Percentiles rank a stretch among this genome's conserved stretches.
Conservation (phyloP, 2,329 filamentous ascomycete genomes). For the Aspergillus ochraceoroseus region DNA sequence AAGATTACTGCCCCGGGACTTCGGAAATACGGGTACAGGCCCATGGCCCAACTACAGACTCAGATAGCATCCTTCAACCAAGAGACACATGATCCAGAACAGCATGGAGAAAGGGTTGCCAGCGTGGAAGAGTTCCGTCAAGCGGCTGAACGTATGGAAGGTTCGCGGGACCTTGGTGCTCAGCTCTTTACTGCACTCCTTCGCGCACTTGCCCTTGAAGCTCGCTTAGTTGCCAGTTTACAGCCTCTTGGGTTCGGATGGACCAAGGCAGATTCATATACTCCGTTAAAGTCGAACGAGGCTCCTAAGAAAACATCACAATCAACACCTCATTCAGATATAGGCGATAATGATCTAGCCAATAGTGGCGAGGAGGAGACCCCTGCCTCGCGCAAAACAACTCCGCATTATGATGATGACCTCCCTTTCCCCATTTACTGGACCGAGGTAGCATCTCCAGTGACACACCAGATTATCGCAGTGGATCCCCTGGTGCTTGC, state of each 20-base stretch:
- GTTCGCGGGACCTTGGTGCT: conserved; percentile 80
- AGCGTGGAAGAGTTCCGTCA: conserved; percentile 63
- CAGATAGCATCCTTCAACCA: conserved; percentile 66
- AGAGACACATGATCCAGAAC: conserved; percentile 56
- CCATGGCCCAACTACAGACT: conserved; percentile 67
- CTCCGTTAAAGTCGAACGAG: conserved; percentile 31
- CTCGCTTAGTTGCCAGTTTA: conserved; percentile 75
- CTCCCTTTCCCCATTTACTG: conserved; percentile 85
- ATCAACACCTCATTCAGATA: conserved; percentile 7
- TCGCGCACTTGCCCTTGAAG: conserved; percentile 73
- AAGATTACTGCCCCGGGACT: conserved; percentile 70
- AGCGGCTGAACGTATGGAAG: conserved; percentile 64
- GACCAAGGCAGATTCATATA: conserved; percentile 78
- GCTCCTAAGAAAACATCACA: conserved; percentile 1
- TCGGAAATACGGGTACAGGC: conserved; percentile 85
- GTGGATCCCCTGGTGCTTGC: conserved; percentile 69
- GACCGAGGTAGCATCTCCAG: conserved; percentile 80
- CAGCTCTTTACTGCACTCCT: conserved; percentile 86
- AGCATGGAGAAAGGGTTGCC: conserved; percentile 72
- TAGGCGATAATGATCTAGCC: conserved; percentile 9
- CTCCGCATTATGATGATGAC: conserved; percentile 63
- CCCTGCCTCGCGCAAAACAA: conserved; percentile 39
- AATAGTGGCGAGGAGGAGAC: conserved; percentile 9
- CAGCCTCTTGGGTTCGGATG: conserved; percentile 88
- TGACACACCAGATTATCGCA: conserved; percentile 71